Evolutionary conservation across 1,284 basidiomycete species (phyloP), one percentile per base, ranked within the genome.

Genomic region (Ustanciosporium gigantosporum): DNA sequence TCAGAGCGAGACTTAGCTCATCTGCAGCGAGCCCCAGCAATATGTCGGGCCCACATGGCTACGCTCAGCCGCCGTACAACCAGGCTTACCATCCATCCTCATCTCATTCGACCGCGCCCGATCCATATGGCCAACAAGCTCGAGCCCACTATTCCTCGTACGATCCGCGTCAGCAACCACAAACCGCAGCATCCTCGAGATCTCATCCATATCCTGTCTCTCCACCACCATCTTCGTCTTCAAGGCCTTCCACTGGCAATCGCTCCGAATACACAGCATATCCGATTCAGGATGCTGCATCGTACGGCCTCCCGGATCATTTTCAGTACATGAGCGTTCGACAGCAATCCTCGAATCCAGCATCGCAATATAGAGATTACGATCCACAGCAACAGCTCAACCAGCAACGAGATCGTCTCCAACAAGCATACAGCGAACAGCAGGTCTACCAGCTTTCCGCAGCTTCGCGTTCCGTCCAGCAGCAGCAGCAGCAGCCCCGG

Each of bases 111-210:
- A 9, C 41, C 11, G 32, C 32, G 9, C 35, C 51, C 19, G 44
- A 56, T 27, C 47, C 44, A 1, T 51, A 55, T 22, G 29, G 40
- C 24, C 14, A 38, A 6, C 42, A 37, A 11, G 36, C 47, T 25
- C 47, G 44, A 24, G 43, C 51, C 0, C 43, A 50, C 16, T 56
- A 61, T 22, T 46, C 47, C 1, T 36, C 58, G 6, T 61, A 61
- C 17, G 58, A 61, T n/a, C 58, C 58, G 36, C 51, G 43, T 23
- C 50, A 39, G 39, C 4, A 27, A 40, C 15, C 9, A n/a, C n/a
- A 29, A 29, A n/a, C 27, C 27, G 27, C 27, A 11, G 11, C 27
- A 29, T 9, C 27, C 27, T 29, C 27, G 27, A 29, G 11, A n/a
- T 11, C 27, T 29, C 27, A 29, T 9, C 27, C 27, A 9, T 9